Conservation (phyloP, 768 basidiomycete genomes). For the Coprinopsis sp. region DNA sequence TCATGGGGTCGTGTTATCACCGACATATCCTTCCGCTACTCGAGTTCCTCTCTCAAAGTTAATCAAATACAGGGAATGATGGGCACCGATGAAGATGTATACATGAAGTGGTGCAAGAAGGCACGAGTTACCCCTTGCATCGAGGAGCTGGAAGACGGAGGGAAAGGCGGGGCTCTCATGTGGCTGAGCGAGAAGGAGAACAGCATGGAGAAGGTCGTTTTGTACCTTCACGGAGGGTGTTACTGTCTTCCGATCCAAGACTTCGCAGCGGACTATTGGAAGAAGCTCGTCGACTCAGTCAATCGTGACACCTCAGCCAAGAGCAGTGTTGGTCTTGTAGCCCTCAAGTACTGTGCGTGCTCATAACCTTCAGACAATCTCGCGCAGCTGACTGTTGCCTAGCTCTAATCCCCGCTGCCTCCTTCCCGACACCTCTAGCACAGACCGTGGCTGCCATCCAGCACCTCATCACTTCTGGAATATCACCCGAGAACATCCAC, state of each 20-base stretch:
- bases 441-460: conserved; percentile 24
- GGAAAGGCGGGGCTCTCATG: conserved; percentile 23
- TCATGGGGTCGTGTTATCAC: conserved; percentile 7
- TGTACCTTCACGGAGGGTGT: conserved; percentile 27
- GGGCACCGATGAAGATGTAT: conserved; percentile 19
- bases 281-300: conserved; percentile 22
- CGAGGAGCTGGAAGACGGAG: conserved; percentile 26
- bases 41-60: conserved; percentile 6
- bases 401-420: background rate
- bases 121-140: conserved; percentile 12
- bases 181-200: conserved; percentile 28
- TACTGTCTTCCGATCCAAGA: conserved; percentile 22
- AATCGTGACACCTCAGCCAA: conserved; percentile 10
- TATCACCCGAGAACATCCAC: conserved; percentile 28
- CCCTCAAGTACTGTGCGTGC: conserved; percentile 27
- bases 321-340: conserved; percentile 22
- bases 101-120: conserved; percentile 19
- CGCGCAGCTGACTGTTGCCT: background rate
- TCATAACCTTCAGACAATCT: background rate
- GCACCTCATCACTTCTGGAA: conserved; percentile 25
- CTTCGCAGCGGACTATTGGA: conserved; percentile 23
- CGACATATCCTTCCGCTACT: conserved; percentile 8
- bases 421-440: conserved; percentile 27
- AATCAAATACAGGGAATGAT: conserved; percentile 21
- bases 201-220: conserved; percentile 25